These are phyloP conservation scores for Russula earlei DNA, from an alignment of 768 basidiomycete genomes.

Conservation along the genomic window DNA sequence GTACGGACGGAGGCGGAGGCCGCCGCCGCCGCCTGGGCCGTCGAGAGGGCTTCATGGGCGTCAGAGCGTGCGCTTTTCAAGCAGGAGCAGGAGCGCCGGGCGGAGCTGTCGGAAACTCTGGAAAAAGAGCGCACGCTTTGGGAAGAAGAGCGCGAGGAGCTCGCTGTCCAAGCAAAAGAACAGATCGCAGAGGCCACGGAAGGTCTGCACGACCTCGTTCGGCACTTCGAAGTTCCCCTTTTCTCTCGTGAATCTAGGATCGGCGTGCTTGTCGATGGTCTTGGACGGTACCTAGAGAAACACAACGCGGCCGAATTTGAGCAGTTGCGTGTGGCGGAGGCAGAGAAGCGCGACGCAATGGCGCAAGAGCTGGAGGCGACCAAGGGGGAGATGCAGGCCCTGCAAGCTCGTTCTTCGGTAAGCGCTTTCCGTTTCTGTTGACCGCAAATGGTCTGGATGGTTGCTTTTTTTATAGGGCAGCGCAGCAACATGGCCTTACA, in stretches of 20 bases:
- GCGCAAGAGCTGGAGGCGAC: constrained; percentile 23
- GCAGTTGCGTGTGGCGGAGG: constrained; percentile 28
- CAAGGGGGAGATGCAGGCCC: constrained; percentile 19
- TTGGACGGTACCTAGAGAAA: constrained; percentile 26
- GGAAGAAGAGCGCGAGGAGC: constrained; percentile 42
- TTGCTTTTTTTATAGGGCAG: constrained; percentile 7
- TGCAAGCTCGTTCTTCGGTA: constrained; percentile 17
- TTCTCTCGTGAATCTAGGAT: constrained; percentile 28
- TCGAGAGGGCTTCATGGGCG: constrained; percentile 28
- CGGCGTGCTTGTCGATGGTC: constrained; percentile 21
- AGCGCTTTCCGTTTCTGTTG: constrained; percentile 25
- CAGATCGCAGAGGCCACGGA: constrained; percentile 46
- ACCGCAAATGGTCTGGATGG: constrained; percentile 5
- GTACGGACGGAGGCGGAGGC: constrained; percentile 1
- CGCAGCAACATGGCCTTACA: neutral
- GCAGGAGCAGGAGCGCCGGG: constrained; percentile 33
- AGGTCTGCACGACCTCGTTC: constrained; percentile 42
- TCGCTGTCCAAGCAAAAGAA: constrained; percentile 33
- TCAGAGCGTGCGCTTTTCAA: constrained; percentile 32
- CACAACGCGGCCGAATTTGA: constrained; percentile 32
- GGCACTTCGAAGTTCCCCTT: constrained; percentile 47
- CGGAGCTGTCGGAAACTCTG: constrained; percentile 41
- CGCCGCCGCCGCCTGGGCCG: neutral
- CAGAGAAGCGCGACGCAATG: constrained; percentile 19
- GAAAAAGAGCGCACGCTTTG: constrained; percentile 39